Base-by-base conservation (phyloP, 495 filamentous ascomycete species). In the Neurospora sp. region DNA sequence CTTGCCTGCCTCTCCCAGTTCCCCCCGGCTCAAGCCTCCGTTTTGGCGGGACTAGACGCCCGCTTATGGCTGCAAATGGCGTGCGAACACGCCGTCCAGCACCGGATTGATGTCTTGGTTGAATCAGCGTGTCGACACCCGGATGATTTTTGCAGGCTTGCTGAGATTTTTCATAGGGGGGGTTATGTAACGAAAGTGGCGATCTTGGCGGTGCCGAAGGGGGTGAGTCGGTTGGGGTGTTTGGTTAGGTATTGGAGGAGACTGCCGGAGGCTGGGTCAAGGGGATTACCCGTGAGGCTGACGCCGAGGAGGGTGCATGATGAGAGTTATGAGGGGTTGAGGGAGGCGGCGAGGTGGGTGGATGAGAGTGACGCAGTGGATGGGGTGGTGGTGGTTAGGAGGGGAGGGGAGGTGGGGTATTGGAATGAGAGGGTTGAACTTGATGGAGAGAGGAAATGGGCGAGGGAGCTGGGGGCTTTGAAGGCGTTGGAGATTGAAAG, bases 291-390 rank as follows among this genome's bases (percentile, higher is more conserved):
- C 3, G 68, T 78, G 5, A 74, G 82, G 16, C 42, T 83, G 46
- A 84, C 82, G 71, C 82, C 82, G 14, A 74, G 75, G 20, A 59
- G 22, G 35, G 81, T 84, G 14, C 82, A 84, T 40, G 80, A 83
- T 14, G 82, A 82, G 68, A 79, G 79, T 22, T 83, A 78, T 44
- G 61, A 1, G 31, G 82, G 82, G 40, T 8, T 82, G 31, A 42
- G 66, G 22, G 48, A 69, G 3, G 82, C 75, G 7, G 81, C 79
- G 18, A 69, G 41, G 70, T 84, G 77, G 18, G 69, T 83, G 3
- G 82, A 84, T 27, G 70, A 68, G 73, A 31, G n/a, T 71, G 39
- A 0, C 71, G 68, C 11, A 37, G 78, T 79, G 5, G 53, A 74
- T 14, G 39, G 39, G 20, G 59, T 69, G 20, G 69, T 70, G 6